Base-by-base conservation (phyloP, 805 yeast genomes). In the Cyberlindnera maclurae region DNA sequence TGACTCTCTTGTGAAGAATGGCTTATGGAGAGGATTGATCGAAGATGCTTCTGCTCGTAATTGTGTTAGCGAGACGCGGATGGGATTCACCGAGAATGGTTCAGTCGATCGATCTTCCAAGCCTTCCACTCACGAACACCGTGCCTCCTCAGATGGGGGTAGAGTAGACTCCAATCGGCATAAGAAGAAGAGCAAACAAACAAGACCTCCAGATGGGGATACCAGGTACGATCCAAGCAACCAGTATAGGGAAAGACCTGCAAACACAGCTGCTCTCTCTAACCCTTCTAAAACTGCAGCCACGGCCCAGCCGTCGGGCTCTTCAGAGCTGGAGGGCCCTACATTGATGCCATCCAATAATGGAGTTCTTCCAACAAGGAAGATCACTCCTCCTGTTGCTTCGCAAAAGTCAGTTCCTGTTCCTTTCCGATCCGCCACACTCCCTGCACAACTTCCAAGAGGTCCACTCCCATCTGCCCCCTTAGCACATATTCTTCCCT, bases 21-120 rank as follows among this genome's bases (percentile, higher is more conserved):
- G 65, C 17, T 76, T 87, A 0, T 93, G 98, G 98, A 63, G 59
- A 20, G 68, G 74, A 40, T 64, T 93, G 37, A 70, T 89, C 9
- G 57, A 60, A 0, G 79, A 89, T 64, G 95, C 95, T 0, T 59
- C 63, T 28, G 50, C 57, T 0, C 65, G 95, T 43, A 51, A 53
- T 9, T 40, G 45, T 39, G 42, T 43, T 16, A 16, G 18, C 11
- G 45, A 45, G 15, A 51, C 50, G 4, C 39, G 27, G 11, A 9
- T 12, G 11, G 58, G 57, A 2, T 52, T 51, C 37, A 44, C 55
- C 3, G 35, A 12, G 16, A 13, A 26, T 27, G 26, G 20, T 12
- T 6, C 15, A 16, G 17, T 17, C 9, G 5, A 12, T 5, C 31
- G 13, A 9, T 29, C 31, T 10, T 4, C 31, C 16, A 13, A 27